These are phyloP conservation scores for Lecanicillium sp. DNA, from an alignment of 2,329 filamentous ascomycete genomes.

Conservation along the genomic window DNA sequence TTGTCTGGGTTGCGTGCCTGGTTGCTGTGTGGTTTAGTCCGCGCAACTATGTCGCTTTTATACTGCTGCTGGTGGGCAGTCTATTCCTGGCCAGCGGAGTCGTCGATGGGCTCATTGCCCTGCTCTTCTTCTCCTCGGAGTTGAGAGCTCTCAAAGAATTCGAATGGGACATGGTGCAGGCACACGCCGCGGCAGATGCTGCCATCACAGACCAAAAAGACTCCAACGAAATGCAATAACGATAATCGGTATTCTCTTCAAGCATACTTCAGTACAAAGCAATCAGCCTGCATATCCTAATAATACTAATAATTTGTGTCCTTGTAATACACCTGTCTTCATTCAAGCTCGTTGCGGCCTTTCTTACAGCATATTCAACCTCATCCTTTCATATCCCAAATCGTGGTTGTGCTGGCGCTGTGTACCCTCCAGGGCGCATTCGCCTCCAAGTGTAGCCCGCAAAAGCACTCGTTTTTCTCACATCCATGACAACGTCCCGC, in stretches of 20 bases:
- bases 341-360: too few relatives aligned
- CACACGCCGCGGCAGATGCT: too few relatives aligned
- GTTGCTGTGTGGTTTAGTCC: slow-evolving; percentile 83
- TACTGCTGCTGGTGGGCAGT: slow-evolving; percentile 73
- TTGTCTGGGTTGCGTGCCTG: slow-evolving; percentile 65
- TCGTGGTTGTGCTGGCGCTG: slow-evolving; percentile 6
- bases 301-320: too few relatives aligned
- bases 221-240: too few relatives aligned
- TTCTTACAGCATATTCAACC: too few relatives aligned
- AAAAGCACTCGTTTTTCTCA: slow-evolving; percentile 78
- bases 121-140: slow-evolving; percentile 81
- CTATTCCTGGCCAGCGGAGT: slow-evolving; percentile 68
- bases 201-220: too few relatives aligned
- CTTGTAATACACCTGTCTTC: too few relatives aligned
- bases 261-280: too few relatives aligned
- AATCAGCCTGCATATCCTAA: too few relatives aligned
- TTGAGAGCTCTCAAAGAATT: slow-evolving; percentile 81
- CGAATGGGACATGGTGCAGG: slow-evolving; percentile 68
- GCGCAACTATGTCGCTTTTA: slow-evolving; percentile 66
- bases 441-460: slow-evolving; percentile 81
- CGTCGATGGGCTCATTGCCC: slow-evolving; percentile 76
- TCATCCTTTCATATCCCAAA: too few relatives aligned
- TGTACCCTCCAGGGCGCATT: slow-evolving; percentile 26
- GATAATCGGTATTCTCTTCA: too few relatives aligned
- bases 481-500: slow-evolving; percentile 62